Evolutionary conservation across 768 basidiomycete genomes (phyloP), one percentile per base, ranked within the genome.

Genomic region (Cystofilobasidium macerans): DNA sequence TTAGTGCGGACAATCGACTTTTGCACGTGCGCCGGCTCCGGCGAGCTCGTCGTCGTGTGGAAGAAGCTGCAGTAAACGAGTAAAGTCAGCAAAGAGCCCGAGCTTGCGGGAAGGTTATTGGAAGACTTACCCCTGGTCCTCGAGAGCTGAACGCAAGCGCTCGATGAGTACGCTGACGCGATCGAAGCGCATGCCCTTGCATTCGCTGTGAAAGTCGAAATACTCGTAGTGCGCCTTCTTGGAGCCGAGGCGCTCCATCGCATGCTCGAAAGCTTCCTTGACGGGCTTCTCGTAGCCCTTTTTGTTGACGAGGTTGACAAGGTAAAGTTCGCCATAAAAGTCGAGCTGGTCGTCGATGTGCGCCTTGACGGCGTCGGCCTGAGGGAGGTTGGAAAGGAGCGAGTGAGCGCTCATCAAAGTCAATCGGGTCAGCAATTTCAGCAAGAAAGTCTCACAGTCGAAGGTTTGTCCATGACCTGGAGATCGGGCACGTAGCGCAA

Each of bases 161-260:
- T 90, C 88, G 48, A 93, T 82, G 43, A 99, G 80, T 20, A 92
- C 75, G 63, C 83, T 83, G 69, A 99, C 89, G 60, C 91, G 83
- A 74, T 99, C 90, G 85, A 91, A 99, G 48, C 89, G 85, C 86
- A 98, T 88, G 57, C 87, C 81, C 74, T 84, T 87, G 80, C 93
- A 97, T 76, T 98, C 92, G 67, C 82, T 85, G 75, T 97, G 94
- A 79, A 99, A 99, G 73, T 99, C 95, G 72, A 97, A 99, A 78
- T 97, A 95, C 69, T 88, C 81, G 73, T 99, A 99, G 72, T 84
- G 85, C 45, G 89, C 85, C 35, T 84, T 80, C 5, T 85, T 80
- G 42, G 86, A 71, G 71, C 78, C 65, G 48, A 86, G 85, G 76
- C 86, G 80, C 11, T 80, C 77, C 48, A 95, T 74, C 64, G 85